Evolutionary conservation across 257 asterid species (phyloP).

Genomic region (Fraxinus cuspidata): DNA sequence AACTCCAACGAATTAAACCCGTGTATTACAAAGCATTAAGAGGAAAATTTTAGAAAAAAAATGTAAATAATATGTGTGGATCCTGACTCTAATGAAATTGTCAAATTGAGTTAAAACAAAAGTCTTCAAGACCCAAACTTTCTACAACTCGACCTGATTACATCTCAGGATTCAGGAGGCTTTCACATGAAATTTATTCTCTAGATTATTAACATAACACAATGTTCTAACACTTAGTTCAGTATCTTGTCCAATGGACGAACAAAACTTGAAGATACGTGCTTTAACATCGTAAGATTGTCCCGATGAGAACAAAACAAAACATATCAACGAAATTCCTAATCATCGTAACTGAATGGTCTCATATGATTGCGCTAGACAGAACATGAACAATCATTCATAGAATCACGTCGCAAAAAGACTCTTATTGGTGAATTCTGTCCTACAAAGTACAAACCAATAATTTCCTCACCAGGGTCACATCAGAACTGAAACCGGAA

Average conservation of each 20-base stretch:
- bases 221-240: neutral
- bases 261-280: neutral
- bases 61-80: too few relatives aligned
- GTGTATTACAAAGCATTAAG: neutral
- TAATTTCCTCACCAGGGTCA: neutral
- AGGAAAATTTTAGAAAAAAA: neutral
- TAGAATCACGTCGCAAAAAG: neutral
- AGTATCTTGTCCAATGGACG: neutral
- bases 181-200: neutral
- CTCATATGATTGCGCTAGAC: neutral
- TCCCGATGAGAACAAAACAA: neutral
- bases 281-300: too few relatives aligned
- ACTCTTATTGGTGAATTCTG: neutral
- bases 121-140: neutral
- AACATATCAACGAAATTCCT: neutral
- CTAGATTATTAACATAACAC: neutral
- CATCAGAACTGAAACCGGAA: neutral
- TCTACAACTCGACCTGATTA: neutral
- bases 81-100: neutral
- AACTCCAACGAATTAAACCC: neutral
- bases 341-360: neutral
- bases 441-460: neutral
- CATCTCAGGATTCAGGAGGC: neutral
- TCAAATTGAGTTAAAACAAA: neutral
- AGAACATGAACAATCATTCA: neutral